Percentiles rank a stretch among this genome's conserved stretches.
These are phyloP conservation scores for Linnemannia schmuckeri DNA, from an alignment of 192 early-diverging fungal species.

Conservation along the genomic window DNA sequence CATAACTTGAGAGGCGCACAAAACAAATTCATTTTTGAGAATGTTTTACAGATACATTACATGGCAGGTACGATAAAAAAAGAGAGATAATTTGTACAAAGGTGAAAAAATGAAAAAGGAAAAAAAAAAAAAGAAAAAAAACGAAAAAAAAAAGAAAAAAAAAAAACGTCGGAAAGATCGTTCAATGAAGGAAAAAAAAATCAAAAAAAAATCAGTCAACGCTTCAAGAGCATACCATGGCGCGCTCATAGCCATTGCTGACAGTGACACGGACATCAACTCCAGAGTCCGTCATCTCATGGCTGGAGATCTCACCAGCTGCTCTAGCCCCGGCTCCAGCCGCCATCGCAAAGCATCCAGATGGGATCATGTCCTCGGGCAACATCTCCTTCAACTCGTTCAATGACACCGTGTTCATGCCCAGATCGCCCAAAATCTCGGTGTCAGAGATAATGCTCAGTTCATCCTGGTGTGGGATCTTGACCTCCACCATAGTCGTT, in stretches of 20 bases:
- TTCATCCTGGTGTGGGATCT: constrained; percentile 43
- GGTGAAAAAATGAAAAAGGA: neutral
- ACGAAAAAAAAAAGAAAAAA: neutral
- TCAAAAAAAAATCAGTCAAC: neutral
- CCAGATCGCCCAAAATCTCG: constrained; percentile 34
- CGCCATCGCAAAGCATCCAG: constrained; percentile 9
- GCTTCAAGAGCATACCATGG: constrained; percentile 9
- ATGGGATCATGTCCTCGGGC: constrained; percentile 15
- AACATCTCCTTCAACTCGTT: constrained; percentile 15
- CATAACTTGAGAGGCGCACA: neutral
- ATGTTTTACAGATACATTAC: constrained; percentile 4
- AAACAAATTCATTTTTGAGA: neutral
- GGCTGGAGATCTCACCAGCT: neutral
- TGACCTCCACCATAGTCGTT: constrained; percentile 40
- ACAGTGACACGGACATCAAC: constrained; percentile 15
- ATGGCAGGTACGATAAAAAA: neutral
- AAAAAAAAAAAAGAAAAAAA: constrained; percentile 3
- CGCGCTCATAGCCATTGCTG: constrained; percentile 38
- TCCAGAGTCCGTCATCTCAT: neutral
- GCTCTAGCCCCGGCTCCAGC: neutral
- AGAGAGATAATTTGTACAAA: neutral
- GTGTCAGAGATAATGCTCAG: constrained; percentile 48
- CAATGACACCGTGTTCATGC: constrained; percentile 16
- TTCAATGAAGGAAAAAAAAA: neutral
- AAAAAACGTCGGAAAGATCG: neutral